Evolutionary conservation across 176 grass and related monocot genomes (phyloP).

Genomic region (Triticum timopheevii): DNA sequence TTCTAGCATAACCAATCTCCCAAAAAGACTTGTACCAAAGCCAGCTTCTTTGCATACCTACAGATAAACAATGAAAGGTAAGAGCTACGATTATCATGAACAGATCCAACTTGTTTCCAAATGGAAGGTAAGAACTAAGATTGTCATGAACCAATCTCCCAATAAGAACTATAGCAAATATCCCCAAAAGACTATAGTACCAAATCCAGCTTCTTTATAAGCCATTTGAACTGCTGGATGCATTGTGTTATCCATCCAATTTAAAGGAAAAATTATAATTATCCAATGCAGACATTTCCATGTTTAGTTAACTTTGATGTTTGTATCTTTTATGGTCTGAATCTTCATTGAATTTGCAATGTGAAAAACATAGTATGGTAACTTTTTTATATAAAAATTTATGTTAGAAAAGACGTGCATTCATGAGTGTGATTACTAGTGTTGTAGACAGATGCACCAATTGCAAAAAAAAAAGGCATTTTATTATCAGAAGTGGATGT

Average conservation of each 20-base stretch:
- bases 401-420: background rate
- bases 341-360: background rate
- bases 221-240: background rate
- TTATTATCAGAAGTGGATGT: too few relatives aligned
- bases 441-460: background rate
- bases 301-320: background rate
- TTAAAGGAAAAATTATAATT: background rate
- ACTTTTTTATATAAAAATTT: too few relatives aligned
- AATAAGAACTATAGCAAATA: constrained; percentile 60
- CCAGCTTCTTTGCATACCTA: constrained; percentile 71
- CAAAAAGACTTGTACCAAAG: constrained; percentile 73
- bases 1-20: constrained; percentile 54
- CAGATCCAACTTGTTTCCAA: background rate
- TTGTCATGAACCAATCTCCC: constrained; percentile 46
- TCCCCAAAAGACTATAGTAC: constrained; percentile 65
- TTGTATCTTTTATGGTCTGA: background rate
- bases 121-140: background rate
- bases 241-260: background rate
- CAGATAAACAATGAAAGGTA: constrained; percentile 8
- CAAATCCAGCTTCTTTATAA: constrained; percentile 60
- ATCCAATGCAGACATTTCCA: background rate
- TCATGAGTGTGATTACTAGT: background rate
- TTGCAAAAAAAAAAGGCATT: too few relatives aligned
- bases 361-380: background rate
- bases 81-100: background rate